Percentiles rank a stretch among this genome's conserved stretches.
Evolutionary conservation across 345 rosid species (phyloP).

Genomic region (Linum trigynum): DNA sequence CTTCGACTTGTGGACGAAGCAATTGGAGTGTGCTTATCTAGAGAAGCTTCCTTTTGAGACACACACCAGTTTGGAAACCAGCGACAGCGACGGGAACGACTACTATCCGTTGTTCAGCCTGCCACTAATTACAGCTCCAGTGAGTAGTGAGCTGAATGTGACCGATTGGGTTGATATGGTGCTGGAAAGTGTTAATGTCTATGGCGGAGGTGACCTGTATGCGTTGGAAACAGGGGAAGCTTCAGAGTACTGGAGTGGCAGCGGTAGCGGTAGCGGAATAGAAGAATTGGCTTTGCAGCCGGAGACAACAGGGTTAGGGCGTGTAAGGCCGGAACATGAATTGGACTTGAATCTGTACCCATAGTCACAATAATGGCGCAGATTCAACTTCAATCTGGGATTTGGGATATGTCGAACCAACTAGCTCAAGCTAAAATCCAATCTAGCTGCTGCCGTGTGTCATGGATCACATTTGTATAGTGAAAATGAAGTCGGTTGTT

Average conservation of each 20-base stretch:
- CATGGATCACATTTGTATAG: not conserved
- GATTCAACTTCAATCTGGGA: slow-evolving; percentile 33
- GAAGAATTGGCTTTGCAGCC: slow-evolving; percentile 17
- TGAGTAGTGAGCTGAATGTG: slow-evolving; percentile 3
- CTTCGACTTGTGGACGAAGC: not conserved
- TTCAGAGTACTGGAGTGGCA: slow-evolving; percentile 15
- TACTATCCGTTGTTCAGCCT: too few relatives aligned
- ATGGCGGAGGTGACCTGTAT: too few relatives aligned
- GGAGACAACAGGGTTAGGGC: slow-evolving; percentile 9
- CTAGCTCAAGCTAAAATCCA: not conserved
- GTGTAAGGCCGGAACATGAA: slow-evolving; percentile 7
- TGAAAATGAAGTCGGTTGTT: slow-evolving; percentile 5
- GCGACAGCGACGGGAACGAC: not conserved
- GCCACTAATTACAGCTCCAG: too few relatives aligned
- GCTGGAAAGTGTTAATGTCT: slow-evolving; percentile 13
- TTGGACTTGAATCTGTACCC: slow-evolving; percentile 1
- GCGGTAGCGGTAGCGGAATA: slow-evolving; percentile 13
- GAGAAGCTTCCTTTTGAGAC: not conserved
- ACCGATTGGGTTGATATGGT: slow-evolving; percentile 15
- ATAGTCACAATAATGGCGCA: not conserved
- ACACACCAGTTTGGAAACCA: not conserved
- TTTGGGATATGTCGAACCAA: slow-evolving; percentile 17
- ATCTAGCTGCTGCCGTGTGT: not conserved
- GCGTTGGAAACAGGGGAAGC: slow-evolving; percentile 8
- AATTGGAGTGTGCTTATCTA: not conserved